These are phyloP conservation scores for button mushroom (Agaricus bisporus) DNA, from an alignment of 768 basidiomycete species.

Conservation along the genomic window DNA sequence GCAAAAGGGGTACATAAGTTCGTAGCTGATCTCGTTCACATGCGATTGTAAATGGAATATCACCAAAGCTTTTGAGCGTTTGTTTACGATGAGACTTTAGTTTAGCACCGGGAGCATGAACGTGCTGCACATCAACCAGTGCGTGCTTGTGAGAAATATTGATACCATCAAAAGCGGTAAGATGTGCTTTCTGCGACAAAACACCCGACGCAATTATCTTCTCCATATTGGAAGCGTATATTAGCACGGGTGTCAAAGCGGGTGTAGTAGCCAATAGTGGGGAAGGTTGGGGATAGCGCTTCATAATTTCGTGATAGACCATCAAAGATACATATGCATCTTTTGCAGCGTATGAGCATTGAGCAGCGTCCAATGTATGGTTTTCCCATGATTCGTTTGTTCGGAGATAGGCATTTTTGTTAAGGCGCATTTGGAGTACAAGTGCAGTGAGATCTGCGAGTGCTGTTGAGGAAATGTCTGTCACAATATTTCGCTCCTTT, in stretches of 20 bases:
- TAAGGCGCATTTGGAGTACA: slow-evolving; percentile 15
- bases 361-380: slow-evolving; percentile 5
- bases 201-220: no score
- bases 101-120: slow-evolving; percentile 16
- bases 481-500: slow-evolving; percentile 18
- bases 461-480: slow-evolving; percentile 13
- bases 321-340: slow-evolving; percentile 13
- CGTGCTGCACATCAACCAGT: slow-evolving; percentile 10
- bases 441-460: slow-evolving; percentile 25
- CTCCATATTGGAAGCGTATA: no score
- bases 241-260: no score
- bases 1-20: slow-evolving; percentile 1
- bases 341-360: slow-evolving; percentile 12
- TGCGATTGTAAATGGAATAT: slow-evolving; percentile 12
- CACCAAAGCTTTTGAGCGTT: slow-evolving; percentile 13
- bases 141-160: slow-evolving; percentile 8
- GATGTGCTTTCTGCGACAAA: no score
- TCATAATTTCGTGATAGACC: slow-evolving; percentile 17
- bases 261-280: no score
- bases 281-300: neutral
- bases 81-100: slow-evolving; percentile 12
- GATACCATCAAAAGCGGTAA: slow-evolving; percentile 4
- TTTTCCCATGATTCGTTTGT: slow-evolving; percentile 15
- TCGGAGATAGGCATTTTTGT: slow-evolving; percentile 15
- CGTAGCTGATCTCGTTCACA: slow-evolving; percentile 9